Conservation (phyloP, 2,329 filamentous ascomycete species). For the Pestalotiopsis sp. region DNA sequence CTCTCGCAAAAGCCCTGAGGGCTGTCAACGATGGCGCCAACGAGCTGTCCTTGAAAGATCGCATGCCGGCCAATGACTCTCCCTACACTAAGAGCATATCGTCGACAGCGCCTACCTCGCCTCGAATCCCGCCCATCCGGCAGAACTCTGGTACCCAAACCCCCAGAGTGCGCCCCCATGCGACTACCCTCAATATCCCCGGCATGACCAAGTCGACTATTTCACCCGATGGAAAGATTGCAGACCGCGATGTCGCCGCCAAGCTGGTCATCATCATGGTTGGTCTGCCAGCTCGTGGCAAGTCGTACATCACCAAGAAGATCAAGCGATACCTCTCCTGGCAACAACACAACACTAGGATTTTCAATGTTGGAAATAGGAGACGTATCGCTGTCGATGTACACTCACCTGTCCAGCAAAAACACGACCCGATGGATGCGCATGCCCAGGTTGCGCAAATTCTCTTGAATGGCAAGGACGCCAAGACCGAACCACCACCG, state of each 20-base stretch:
- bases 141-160: constrained; percentile 77
- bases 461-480: constrained; percentile 53
- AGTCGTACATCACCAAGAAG: constrained; percentile 99
- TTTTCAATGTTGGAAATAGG: constrained; percentile 96
- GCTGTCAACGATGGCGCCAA: constrained; percentile 40
- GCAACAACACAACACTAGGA: constrained; percentile 92
- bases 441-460: constrained; percentile 57
- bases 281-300: constrained; percentile 88
- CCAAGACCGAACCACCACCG: constrained; percentile 27
- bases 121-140: constrained; percentile 63
- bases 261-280: constrained; percentile 99
- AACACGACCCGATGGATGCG: constrained; percentile 37
- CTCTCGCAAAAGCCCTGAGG: constrained; percentile 41
- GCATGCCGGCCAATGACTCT: constrained; percentile 44
- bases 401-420: constrained; percentile 33
- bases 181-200: constrained; percentile 94
- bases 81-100: constrained; percentile 56
- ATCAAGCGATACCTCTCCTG: constrained; percentile 92
- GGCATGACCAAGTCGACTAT: constrained; percentile 94
- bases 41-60: constrained; percentile 26
- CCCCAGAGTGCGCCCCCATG: constrained; percentile 75
- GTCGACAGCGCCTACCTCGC: constrained; percentile 59
- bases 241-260: constrained; percentile 88
- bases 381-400: constrained; percentile 75
- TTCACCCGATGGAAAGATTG: constrained; percentile 92